Percentiles rank a stretch among this genome's conserved stretches.
These are phyloP conservation scores for Mycosphaerelloides madeirae DNA, from an alignment of 2,329 filamentous ascomycete genomes.

Conservation along the genomic window DNA sequence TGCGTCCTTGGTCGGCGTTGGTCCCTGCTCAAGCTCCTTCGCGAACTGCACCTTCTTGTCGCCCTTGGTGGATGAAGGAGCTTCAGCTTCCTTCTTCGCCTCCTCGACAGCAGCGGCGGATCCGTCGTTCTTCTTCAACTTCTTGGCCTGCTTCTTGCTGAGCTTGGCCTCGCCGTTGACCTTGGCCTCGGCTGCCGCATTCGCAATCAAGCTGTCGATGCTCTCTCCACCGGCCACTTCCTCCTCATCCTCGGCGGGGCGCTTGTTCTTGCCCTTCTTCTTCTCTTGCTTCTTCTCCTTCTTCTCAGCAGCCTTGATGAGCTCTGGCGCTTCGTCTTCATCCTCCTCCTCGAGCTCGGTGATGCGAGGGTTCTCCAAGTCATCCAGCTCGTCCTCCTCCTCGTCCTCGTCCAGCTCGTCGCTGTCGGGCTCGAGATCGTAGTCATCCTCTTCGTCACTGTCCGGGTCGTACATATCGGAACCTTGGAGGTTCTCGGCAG, in stretches of 20 bases:
- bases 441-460: constrained; percentile 60
- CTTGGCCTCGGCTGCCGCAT: constrained; percentile 53
- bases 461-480: constrained; percentile 59
- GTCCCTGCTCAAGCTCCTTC: constrained; percentile 97
- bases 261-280: constrained; percentile 83
- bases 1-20: constrained; percentile 61
- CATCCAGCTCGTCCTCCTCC: constrained; percentile 28
- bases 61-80: constrained; percentile 49
- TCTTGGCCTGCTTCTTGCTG: constrained; percentile 97
- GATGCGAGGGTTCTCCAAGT: constrained; percentile 21
- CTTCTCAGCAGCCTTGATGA: constrained; percentile 54
- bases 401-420: constrained; percentile 62
- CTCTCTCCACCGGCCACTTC: constrained; percentile 59
- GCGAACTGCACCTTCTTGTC: constrained; percentile 99
- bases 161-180: constrained; percentile 65
- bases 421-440: constrained; percentile 75
- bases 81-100: constrained; percentile 51
- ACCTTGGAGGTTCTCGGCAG: constrained; percentile 56
- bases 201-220: constrained; percentile 82
- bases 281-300: constrained; percentile 74
- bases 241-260: constrained; percentile 64
- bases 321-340: constrained; percentile 62
- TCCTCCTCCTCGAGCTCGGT: constrained; percentile 37
- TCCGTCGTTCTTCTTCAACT: constrained; percentile 97
- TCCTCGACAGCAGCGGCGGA: constrained; percentile 55